Percentiles rank a stretch among this genome's conserved stretches.
Conservation (phyloP, 331 rosid species). For the Malus hybrid region DNA sequence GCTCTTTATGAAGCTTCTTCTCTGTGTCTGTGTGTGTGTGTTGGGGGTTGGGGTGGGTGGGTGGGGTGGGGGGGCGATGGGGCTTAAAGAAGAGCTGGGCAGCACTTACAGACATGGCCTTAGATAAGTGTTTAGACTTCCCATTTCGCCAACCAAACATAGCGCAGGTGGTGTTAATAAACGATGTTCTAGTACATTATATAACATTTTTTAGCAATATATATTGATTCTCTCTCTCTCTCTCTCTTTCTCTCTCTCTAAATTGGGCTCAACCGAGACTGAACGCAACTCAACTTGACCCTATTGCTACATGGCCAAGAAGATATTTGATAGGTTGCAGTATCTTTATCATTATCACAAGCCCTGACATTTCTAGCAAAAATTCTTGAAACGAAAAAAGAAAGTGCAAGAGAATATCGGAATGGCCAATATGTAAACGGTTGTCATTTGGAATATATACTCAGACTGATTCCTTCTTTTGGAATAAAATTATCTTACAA, state of each 20-base stretch:
- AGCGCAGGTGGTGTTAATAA: neutral
- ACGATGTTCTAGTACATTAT: neutral
- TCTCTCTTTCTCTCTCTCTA: too few relatives aligned
- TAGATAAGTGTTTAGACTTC: constrained; percentile 19
- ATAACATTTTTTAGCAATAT: neutral
- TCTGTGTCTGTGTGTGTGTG: too few relatives aligned
- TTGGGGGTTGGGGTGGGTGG: too few relatives aligned
- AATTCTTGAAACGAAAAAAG: neutral
- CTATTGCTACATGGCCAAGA: too few relatives aligned
- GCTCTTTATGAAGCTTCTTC: too few relatives aligned
- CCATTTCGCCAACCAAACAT: constrained; percentile 53
- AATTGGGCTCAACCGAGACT: too few relatives aligned
- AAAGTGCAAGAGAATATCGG: constrained; percentile 8
- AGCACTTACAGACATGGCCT: constrained; percentile 56
- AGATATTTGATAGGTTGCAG: neutral
- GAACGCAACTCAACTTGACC: too few relatives aligned
- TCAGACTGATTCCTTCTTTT: constrained; percentile 20
- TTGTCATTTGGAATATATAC: constrained; percentile 29
- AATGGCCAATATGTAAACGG: constrained; percentile 3
- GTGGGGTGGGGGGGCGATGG: too few relatives aligned
- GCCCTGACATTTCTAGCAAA: neutral
- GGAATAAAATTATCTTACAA: neutral
- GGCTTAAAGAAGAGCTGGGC: too few relatives aligned
- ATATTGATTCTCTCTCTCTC: too few relatives aligned
- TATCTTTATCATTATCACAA: neutral